These are phyloP conservation scores for Penicillium psychrofluorescens DNA, from an alignment of 495 filamentous ascomycete genomes.

Conservation along the genomic window DNA sequence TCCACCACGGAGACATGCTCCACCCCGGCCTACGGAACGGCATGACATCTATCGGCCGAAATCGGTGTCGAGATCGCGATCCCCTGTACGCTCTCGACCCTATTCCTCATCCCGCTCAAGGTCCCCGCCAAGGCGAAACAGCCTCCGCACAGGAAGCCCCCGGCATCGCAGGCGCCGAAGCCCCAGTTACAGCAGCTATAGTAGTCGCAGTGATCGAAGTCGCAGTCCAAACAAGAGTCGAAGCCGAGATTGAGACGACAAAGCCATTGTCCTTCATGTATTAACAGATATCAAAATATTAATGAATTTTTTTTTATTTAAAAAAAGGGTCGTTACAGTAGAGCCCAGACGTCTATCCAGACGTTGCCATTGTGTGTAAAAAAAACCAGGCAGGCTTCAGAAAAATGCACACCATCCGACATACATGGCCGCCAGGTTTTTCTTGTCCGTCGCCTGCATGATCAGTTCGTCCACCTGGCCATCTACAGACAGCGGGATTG, in stretches of 20 bases:
- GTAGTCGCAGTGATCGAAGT: slow-evolving; percentile 38
- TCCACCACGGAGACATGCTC: slow-evolving; percentile 30
- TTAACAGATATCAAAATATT: no score
- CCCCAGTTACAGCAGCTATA: slow-evolving; percentile 49
- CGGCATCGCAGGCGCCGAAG: slow-evolving; percentile 39
- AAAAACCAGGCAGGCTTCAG: slow-evolving; percentile 26
- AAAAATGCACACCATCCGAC: slow-evolving; percentile 98
- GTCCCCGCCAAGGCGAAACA: slow-evolving; percentile 26
- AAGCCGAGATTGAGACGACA: slow-evolving; percentile 21
- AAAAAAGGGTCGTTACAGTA: no score
- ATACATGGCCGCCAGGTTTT: slow-evolving; percentile 83
- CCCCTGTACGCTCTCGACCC: slow-evolving; percentile 32
- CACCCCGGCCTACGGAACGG: slow-evolving; percentile 29
- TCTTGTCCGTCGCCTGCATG: slow-evolving; percentile 68
- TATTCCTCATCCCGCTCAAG: slow-evolving; percentile 23
- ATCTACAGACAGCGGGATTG: slow-evolving; percentile 85
- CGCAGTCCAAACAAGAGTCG: slow-evolving; percentile 35
- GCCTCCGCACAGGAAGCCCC: slow-evolving; percentile 21
- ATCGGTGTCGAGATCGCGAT: slow-evolving; percentile 39
- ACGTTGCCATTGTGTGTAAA: no score
- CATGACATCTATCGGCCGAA: slow-evolving; percentile 45
- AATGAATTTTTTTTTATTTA: no score
- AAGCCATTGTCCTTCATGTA: no score
- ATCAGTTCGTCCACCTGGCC: slow-evolving; percentile 94
- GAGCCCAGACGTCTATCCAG: no score